Conservation (phyloP, 106 monocot species). For the Dioscorea dumetorum region DNA sequence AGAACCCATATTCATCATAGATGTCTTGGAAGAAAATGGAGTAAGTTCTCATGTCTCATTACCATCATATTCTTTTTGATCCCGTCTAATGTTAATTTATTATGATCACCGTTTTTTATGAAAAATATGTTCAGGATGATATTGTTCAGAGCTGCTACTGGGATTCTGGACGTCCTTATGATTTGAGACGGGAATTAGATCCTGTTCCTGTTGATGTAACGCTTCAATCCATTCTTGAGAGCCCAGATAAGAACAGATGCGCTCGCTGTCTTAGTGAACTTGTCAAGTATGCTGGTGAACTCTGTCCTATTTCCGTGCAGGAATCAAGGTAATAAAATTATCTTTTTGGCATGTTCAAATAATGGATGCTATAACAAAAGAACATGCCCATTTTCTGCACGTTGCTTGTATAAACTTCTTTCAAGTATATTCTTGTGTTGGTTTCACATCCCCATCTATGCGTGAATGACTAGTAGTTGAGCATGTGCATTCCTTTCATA, state of each 20-base stretch:
- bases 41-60: slow-evolving; percentile 29
- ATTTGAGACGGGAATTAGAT: slow-evolving; percentile 83
- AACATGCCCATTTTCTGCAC: too few species aligned
- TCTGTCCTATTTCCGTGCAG: slow-evolving; percentile 77
- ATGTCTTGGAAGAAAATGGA: slow-evolving; percentile 97
- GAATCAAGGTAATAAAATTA: slow-evolving; percentile 73
- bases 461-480: too few species aligned
- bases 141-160: slow-evolving; percentile 95
- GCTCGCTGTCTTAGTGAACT: slow-evolving; percentile 92
- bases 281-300: slow-evolving; percentile 88
- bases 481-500: too few species aligned
- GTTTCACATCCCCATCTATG: too few species aligned
- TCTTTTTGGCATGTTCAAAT: neutral
- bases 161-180: slow-evolving; percentile 85
- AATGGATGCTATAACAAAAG: too few species aligned
- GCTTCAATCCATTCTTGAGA: slow-evolving; percentile 85
- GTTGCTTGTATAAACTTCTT: too few species aligned
- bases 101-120: neutral
- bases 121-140: slow-evolving; percentile 63
- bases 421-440: too few species aligned
- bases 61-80: neutral
- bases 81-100: neutral
- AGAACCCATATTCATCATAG: slow-evolving; percentile 89
- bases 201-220: slow-evolving; percentile 75
- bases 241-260: slow-evolving; percentile 93